Evolutionary conservation across 108 stramenopile genomes (phyloP), one percentile per base, ranked within the genome.

Genomic region (Cyclotella cryptica): DNA sequence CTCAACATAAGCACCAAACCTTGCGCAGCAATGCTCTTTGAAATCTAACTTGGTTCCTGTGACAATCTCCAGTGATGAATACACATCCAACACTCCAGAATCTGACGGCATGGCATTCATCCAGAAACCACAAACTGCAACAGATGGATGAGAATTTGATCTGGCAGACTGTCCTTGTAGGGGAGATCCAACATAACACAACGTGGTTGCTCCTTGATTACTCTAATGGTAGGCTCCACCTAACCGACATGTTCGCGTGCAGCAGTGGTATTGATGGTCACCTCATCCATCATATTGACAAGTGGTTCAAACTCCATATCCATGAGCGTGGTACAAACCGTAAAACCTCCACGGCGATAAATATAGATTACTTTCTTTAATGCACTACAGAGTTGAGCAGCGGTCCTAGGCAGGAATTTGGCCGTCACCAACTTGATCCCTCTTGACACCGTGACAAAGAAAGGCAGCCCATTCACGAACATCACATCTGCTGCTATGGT

Each of bases 181-280:
- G 73, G 78, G 2, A 84, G 64, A 10, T 7, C 52, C 40, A 15
- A 51, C 19, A 69, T 15, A 24, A 64, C 39, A 0, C 66, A 19
- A n/a, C 78, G 44, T 1, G 39, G 15, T 27, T 49, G 72, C 24
- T 79, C 71, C 49, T 73, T 77, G 57, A 66, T n/a, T n/a, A 57
- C 24, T 10, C 83, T 40, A 46, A 65, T 73, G 8, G 44, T 0
- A n/a, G n/a, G n/a, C n/a, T n/a, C n/a, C n/a, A n/a, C n/a, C n/a
- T n/a, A n/a, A n/a, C n/a, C n/a, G n/a, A 77, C 83, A 41, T 84
- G 77, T 49, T 84, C 65, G 8, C 54, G 45, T 15, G 77, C 72
- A 3, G 40, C 70, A 1, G 83, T 70, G 10, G 70, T 77, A 46
- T 84, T 84, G n/a, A n/a, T n/a, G n/a, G n/a, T n/a, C n/a, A n/a